Evolutionary conservation across 2,329 filamentous ascomycete genomes (phyloP), one percentile per base, ranked within the genome.

Genomic region (Simplicillium aogashimaense): DNA sequence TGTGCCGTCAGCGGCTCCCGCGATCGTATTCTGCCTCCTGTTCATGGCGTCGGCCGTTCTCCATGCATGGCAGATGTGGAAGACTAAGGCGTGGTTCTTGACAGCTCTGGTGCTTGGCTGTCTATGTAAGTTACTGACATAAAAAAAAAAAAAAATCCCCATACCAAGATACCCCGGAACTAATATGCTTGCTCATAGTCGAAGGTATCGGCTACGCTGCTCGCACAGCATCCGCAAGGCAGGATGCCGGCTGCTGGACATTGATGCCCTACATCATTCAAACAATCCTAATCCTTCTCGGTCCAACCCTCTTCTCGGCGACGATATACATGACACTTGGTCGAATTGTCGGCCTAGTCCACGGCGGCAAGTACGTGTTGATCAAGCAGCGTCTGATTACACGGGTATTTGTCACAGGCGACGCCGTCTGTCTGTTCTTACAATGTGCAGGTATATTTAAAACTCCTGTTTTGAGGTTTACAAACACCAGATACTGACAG

Each of bases 371-470:
- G 0, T 54, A 61, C 36, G 65, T 69, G 0, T 45, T 70, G 13
- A 64, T 75, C 20, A 53, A 55, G 1, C 53, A 60, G 0, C 56
- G 42, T n/a, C 69, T 63, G 61, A 49, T 74, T 28, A 73, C 71
- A 2, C 68, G 66, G 43, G 54, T 73, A 29, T 76, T 74, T 43
- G 68, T 75, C 2, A 45, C 57, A 3, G 69, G 68, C 7, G 71
- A 75, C 44, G 53, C 74, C 2, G 33, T 72, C 1, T 68, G 64
- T 3, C 67, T 74, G n/a, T 37, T 56, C 10, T 47, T 56, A 3
- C 56, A 59, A 38, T 48, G 54, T 15, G 47, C 45, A 34, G 56
- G 55, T 50, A 42, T 25, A 39, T 12, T 17, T 33, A 47, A 29
- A 3, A 44, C 43, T 17, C 14, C 32, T 10, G 45, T 12, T 25